Evolutionary conservation across 1,139 yeast species (phyloP).

Genomic region (Sugiyamaella paludigena): DNA sequence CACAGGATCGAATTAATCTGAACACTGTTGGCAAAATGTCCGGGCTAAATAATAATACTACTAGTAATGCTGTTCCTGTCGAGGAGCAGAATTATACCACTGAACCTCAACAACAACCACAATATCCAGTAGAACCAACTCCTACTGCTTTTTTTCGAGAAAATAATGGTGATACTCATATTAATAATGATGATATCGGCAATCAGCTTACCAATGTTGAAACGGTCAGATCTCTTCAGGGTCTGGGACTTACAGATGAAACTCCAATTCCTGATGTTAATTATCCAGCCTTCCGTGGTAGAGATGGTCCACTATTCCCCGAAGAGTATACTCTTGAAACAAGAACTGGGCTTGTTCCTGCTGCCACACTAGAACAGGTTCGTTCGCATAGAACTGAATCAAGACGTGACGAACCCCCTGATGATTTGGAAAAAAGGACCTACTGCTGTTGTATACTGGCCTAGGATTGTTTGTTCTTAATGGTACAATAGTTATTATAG

Average conservation of each 20-base stretch:
- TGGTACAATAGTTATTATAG: too few species aligned
- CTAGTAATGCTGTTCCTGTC: background rate
- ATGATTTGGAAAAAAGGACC: too few species aligned
- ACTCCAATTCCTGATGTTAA: slow-evolving; percentile 57
- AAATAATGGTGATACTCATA: too few species aligned
- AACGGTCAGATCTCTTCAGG: slow-evolving; percentile 64
- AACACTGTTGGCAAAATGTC: too few species aligned
- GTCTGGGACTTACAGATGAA: slow-evolving; percentile 54
- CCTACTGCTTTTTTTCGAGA: slow-evolving; percentile 8
- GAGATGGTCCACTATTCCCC: slow-evolving; percentile 69
- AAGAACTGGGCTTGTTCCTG: slow-evolving; percentile 80
- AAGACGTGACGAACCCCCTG: too few species aligned
- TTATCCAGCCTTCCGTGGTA: slow-evolving; percentile 45
- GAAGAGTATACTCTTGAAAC: slow-evolving; percentile 90
- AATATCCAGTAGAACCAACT: slow-evolving; percentile 1
- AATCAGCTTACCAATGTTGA: slow-evolving; percentile 46
- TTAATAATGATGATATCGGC: background rate
- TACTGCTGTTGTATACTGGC: too few species aligned
- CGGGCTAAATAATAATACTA: too few species aligned
- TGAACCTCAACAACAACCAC: background rate
- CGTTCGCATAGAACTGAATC: slow-evolving; percentile 17
- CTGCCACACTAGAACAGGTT: slow-evolving; percentile 55
- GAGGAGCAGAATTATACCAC: background rate
- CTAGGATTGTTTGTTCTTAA: too few species aligned
- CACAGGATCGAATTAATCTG: too few species aligned